Evolutionary conservation across 2,329 filamentous ascomycete species (phyloP).

Genomic region (Cytospora mali): DNA sequence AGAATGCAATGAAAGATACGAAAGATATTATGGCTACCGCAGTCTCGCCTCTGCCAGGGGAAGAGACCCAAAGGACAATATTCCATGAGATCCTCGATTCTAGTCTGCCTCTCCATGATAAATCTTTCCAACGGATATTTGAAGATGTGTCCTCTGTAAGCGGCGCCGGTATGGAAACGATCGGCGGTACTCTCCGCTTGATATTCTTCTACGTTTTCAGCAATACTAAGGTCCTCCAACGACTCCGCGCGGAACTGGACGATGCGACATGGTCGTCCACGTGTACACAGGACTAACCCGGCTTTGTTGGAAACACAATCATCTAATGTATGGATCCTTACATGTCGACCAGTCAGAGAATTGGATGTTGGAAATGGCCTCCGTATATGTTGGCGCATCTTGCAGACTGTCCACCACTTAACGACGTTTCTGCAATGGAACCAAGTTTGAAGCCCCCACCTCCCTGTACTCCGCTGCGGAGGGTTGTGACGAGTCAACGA

Average conservation of each 20-base stretch:
- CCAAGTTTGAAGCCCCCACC: too few species aligned
- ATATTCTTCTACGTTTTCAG: slow-evolving; percentile 41
- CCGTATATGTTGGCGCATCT: too few species aligned
- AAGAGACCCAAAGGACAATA: slow-evolving; percentile 33
- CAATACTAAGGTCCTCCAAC: slow-evolving; percentile 35
- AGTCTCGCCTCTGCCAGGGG: not conserved
- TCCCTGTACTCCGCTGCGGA: too few species aligned
- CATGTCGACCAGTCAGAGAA: too few species aligned
- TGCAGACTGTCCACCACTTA: too few species aligned
- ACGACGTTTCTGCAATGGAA: too few species aligned
- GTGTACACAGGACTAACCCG: too few species aligned
- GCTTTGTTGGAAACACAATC: too few species aligned
- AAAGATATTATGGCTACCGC: slow-evolving; percentile 1
- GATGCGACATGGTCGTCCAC: too few species aligned
- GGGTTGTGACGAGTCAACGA: too few species aligned
- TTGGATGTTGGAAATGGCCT: too few species aligned
- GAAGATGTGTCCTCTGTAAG: slow-evolving; percentile 39
- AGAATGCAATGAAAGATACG: slow-evolving; percentile 8
- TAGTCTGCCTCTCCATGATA: slow-evolving; percentile 40
- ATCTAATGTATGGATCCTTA: too few species aligned
- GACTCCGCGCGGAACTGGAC: slow-evolving; percentile 42
- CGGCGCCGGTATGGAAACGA: slow-evolving; percentile 43
- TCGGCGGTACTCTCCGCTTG: slow-evolving; percentile 38
- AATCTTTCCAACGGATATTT: slow-evolving; percentile 36
- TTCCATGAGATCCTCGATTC: slow-evolving; percentile 38